Evolutionary conservation across 371 early-diverging fungal genomes (phyloP).

Genomic region (Nematocida ausubeli): DNA sequence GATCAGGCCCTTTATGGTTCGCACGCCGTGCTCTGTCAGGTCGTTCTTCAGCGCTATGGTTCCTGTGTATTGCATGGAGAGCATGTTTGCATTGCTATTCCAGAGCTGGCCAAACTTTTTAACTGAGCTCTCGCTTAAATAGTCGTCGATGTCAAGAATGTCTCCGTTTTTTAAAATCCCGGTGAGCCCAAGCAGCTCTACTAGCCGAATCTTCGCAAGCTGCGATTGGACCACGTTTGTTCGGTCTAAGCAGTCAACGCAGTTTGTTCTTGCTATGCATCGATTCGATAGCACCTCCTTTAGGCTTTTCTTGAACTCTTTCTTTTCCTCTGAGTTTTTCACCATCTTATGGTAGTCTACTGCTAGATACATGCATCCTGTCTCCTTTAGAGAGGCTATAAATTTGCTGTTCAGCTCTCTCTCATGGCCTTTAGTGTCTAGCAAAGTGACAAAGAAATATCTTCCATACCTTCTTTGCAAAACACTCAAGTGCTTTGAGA

Average conservation of each 20-base stretch:
- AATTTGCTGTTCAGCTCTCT: slow-evolving; percentile 50
- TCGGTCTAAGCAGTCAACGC: slow-evolving; percentile 98
- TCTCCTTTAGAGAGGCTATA: slow-evolving; percentile 24
- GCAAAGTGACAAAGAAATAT: slow-evolving; percentile 63
- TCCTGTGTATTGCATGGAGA: slow-evolving; percentile 87
- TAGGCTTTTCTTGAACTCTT: slow-evolving; percentile 76
- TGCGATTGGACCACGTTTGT: slow-evolving; percentile 95
- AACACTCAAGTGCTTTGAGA: slow-evolving; percentile 52
- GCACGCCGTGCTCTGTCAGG: slow-evolving; percentile 81
- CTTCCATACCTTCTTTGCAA: slow-evolving; percentile 53
- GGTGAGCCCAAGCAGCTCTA: slow-evolving; percentile 70
- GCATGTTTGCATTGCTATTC: slow-evolving; percentile 95
- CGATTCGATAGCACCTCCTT: slow-evolving; percentile 69
- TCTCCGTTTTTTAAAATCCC: background rate
- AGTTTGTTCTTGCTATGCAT: slow-evolving; percentile 87
- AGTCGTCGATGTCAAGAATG: slow-evolving; percentile 42
- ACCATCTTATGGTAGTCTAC: slow-evolving; percentile 62
- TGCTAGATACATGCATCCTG: slow-evolving; percentile 44
- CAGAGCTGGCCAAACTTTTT: slow-evolving; percentile 78
- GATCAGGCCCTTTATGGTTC: slow-evolving; percentile 69
- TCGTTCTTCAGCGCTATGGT: slow-evolving; percentile 94
- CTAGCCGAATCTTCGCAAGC: slow-evolving; percentile 77
- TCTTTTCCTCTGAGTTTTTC: slow-evolving; percentile 70
- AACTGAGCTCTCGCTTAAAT: background rate
- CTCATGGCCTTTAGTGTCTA: slow-evolving; percentile 61